A percentile compares a stretch with the other conserved stretches of the same genome.
Evolutionary conservation across 805 yeast species (phyloP).

Genomic region (Ogataea pignaliae): DNA sequence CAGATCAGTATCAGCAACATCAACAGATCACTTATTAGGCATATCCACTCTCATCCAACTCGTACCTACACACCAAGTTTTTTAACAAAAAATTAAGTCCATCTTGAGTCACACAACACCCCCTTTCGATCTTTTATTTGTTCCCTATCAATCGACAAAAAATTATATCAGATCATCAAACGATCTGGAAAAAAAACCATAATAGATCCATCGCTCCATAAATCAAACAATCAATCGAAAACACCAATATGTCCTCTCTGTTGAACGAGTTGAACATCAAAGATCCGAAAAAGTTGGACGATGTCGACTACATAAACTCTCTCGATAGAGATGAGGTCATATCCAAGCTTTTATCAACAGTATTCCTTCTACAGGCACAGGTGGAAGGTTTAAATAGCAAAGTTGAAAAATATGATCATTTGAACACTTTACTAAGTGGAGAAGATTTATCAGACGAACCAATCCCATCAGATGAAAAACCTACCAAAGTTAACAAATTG

Average conservation of each 20-base stretch:
- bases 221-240: too few relatives aligned
- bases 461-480: not conserved
- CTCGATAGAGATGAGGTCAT: constrained; percentile 19
- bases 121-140: too few relatives aligned
- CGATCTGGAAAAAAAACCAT: too few relatives aligned
- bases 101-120: too few relatives aligned
- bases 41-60: too few relatives aligned
- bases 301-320: constrained; percentile 10
- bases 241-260: constrained; percentile 4
- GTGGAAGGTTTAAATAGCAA: constrained; percentile 15
- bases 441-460: constrained; percentile 13
- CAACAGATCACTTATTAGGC: too few relatives aligned
- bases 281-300: constrained; percentile 17
- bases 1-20: too few relatives aligned
- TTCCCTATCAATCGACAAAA: too few relatives aligned
- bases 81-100: too few relatives aligned
- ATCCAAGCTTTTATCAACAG: constrained; percentile 16
- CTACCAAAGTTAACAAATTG: constrained; percentile 15
- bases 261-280: constrained; percentile 18
- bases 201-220: too few relatives aligned
- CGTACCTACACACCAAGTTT: too few relatives aligned
- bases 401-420: constrained; percentile 16
- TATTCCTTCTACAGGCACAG: constrained; percentile 15
- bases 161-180: too few relatives aligned
- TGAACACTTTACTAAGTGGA: constrained; percentile 12